These are phyloP conservation scores for Skeletonema menzelii DNA, from an alignment of 108 stramenopile species.

Conservation along the genomic window DNA sequence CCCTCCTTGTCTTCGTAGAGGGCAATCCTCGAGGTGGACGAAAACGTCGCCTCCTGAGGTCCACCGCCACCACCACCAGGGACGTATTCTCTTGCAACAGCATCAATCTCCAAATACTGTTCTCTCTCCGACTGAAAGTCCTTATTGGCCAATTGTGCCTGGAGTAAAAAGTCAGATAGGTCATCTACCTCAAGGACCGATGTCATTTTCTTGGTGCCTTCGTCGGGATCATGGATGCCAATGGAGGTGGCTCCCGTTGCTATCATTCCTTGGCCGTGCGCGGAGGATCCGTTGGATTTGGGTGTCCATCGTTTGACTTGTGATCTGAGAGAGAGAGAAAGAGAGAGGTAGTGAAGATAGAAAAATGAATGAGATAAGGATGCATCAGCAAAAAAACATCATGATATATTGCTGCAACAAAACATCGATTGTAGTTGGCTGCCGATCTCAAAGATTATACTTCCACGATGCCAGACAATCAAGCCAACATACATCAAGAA, in stretches of 20 bases:
- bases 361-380: background rate
- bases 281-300: conserved; percentile 61
- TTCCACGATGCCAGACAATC: conserved; percentile 30
- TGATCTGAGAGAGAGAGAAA: conserved; percentile 25
- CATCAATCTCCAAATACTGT: conserved; percentile 44
- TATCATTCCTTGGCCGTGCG: conserved; percentile 77
- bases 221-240: conserved; percentile 47
- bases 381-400: background rate
- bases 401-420: too few species aligned
- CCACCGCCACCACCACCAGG: background rate
- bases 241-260: conserved; percentile 70
- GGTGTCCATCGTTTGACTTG: conserved; percentile 63
- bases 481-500: conserved; percentile 18
- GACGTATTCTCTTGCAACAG: conserved; percentile 35
- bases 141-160: conserved; percentile 91
- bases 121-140: conserved; percentile 89
- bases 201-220: conserved; percentile 54
- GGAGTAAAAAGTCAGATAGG: conserved; percentile 92
- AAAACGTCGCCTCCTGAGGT: too few species aligned
- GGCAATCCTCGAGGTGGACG: conserved; percentile 4
- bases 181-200: conserved; percentile 91
- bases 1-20: conserved; percentile 27
- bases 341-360: background rate
- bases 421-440: conserved; percentile 25
- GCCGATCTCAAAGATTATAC: conserved; percentile 55